Conservation (phyloP, 371 early-diverging fungal genomes). For the Mortierella sp. region DNA sequence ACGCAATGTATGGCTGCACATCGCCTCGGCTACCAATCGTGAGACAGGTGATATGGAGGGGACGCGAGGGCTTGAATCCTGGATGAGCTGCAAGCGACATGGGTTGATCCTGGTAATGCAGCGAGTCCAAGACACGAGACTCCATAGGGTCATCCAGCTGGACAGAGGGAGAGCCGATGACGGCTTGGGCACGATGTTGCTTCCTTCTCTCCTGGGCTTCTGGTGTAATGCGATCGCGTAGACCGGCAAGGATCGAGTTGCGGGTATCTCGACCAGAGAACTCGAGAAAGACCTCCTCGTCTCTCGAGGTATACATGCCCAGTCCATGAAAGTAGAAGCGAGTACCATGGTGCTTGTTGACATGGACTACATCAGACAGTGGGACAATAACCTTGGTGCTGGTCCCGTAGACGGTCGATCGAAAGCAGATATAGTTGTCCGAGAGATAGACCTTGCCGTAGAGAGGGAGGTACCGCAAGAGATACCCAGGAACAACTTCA, state of each 20-base stretch:
- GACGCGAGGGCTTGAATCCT: constrained; percentile 55
- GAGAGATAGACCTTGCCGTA: constrained; percentile 81
- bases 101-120: constrained; percentile 32
- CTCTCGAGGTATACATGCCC: constrained; percentile 55
- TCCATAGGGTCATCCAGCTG: constrained; percentile 41
- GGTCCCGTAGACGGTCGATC: constrained; percentile 72
- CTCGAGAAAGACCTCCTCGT: constrained; percentile 64
- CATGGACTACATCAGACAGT: constrained; percentile 56
- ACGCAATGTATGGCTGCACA: constrained; percentile 89
- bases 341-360: constrained; percentile 52
- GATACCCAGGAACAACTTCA: constrained; percentile 65
- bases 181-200: constrained; percentile 19
- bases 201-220: constrained; percentile 47
- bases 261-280: constrained; percentile 60
- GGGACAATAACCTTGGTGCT: constrained; percentile 68
- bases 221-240: constrained; percentile 34
- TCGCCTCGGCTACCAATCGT: constrained; percentile 91
- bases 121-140: constrained; percentile 33
- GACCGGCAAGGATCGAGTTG: constrained; percentile 35
- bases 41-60: constrained; percentile 82
- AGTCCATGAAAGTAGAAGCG: constrained; percentile 61
- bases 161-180: constrained; percentile 30
- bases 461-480: constrained; percentile 62
- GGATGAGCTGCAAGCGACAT: constrained; percentile 40
- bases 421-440: constrained; percentile 74